Conservation (phyloP, 2,329 filamentous ascomycete genomes). For the Thermothelomyces thermophilus region DNA sequence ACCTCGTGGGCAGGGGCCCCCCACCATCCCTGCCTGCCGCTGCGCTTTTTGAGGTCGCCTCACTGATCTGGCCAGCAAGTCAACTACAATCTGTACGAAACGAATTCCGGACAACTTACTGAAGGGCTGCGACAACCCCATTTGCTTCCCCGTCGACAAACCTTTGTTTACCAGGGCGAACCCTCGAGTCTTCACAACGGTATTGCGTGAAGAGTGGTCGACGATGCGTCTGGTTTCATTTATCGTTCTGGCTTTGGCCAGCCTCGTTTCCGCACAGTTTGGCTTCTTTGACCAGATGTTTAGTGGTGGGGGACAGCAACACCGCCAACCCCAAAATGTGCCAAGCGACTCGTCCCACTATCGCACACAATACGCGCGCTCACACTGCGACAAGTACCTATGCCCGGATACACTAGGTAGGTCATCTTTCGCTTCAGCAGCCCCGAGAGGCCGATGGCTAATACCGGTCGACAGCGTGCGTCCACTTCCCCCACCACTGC, state of each 20-base stretch:
- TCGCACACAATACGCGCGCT: constrained; percentile 41
- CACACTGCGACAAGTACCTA: constrained; percentile 87
- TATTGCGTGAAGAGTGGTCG: background rate
- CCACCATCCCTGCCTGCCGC: no score
- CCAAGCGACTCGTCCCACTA: constrained; percentile 81
- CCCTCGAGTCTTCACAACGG: no score
- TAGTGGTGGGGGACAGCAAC: constrained; percentile 43
- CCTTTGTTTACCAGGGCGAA: background rate
- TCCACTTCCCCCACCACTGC: constrained; percentile 94
- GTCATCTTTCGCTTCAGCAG: background rate
- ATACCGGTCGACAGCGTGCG: constrained; percentile 55
- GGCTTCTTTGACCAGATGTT: constrained; percentile 99
- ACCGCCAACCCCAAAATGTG: constrained; percentile 65
- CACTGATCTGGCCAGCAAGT: constrained; percentile 1
- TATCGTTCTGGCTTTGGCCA: constrained; percentile 51
- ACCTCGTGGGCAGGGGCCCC: no score
- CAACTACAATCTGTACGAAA: background rate
- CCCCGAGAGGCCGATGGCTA: background rate
- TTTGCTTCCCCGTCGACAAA: background rate
- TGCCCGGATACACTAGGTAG: constrained; percentile 77
- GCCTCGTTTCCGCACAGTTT: constrained; percentile 70
- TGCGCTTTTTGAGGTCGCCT: no score
- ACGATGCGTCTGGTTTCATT: constrained; percentile 31
- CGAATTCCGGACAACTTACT: no score
- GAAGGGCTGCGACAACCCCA: background rate